phyloP scores from a whole-genome alignment of 1,139 yeast genomes.

The Scheffersomyces illinoinensis region DNA sequence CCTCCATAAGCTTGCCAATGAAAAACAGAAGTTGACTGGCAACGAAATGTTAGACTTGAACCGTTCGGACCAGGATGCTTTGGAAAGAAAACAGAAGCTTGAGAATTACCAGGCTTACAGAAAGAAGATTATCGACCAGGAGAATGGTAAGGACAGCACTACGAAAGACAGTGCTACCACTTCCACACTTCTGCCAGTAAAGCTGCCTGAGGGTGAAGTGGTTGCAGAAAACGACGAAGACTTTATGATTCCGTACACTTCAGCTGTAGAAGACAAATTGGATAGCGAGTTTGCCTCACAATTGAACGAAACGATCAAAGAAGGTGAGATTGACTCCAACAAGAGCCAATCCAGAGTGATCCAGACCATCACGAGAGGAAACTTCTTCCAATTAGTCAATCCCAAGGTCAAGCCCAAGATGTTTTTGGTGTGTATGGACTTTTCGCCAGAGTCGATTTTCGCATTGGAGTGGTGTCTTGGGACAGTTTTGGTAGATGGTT shows the following conservation, averaged over 20 bases:
- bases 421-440: constrained; percentile 76
- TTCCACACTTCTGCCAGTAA: constrained; percentile 2
- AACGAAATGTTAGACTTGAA: constrained; percentile 36
- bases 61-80: constrained; percentile 49
- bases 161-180: not conserved
- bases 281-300: constrained; percentile 65
- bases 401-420: constrained; percentile 61
- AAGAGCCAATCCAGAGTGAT: constrained; percentile 55
- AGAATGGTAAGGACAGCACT: constrained; percentile 28
- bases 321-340: constrained; percentile 65
- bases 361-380: constrained; percentile 72
- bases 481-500: constrained; percentile 80
- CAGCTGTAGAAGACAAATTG: constrained; percentile 67
- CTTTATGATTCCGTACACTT: constrained; percentile 64
- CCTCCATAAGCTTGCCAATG: constrained; percentile 36
- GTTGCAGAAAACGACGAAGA: constrained; percentile 26
- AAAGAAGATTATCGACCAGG: constrained; percentile 50
- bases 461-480: constrained; percentile 93
- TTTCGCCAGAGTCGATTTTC: constrained; percentile 81
- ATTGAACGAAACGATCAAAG: constrained; percentile 58
- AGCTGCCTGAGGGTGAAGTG: constrained; percentile 5
- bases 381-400: constrained; percentile 55
- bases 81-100: constrained; percentile 43
- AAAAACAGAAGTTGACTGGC: constrained; percentile 49
- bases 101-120: constrained; percentile 52